phyloP scores from a whole-genome alignment of 345 rosid genomes.

The Microcos paniculata region DNA sequence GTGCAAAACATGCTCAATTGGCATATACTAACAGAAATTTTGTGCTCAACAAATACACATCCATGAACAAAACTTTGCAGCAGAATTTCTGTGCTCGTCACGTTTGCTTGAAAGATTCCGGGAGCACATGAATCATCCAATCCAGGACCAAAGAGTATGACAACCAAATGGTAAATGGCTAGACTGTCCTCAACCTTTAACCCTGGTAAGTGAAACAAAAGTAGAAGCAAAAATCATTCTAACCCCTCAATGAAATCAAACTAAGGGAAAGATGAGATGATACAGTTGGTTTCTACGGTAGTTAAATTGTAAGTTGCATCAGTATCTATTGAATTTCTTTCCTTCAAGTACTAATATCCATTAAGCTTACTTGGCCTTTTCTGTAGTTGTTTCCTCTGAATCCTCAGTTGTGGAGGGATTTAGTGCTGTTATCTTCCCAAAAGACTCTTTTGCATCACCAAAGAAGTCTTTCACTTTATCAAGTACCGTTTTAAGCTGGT shows the following conservation, averaged over 20 bases:
- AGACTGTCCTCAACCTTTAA: constrained; percentile 28
- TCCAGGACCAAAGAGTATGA: constrained; percentile 2
- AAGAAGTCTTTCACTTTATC: constrained; percentile 89
- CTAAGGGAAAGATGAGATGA: background rate
- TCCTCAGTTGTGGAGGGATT: constrained; percentile 43
- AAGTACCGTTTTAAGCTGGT: constrained; percentile 82
- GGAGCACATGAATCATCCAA: constrained; percentile 7
- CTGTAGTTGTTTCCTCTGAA: constrained; percentile 47
- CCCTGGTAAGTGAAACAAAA: constrained; percentile 24
- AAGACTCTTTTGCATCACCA: constrained; percentile 90
- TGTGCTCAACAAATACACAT: constrained; percentile 7
- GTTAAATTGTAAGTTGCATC: background rate
- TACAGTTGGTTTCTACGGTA: background rate
- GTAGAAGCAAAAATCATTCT: background rate
- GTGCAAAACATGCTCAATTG: background rate
- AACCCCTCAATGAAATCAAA: background rate
- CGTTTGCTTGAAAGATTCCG: background rate
- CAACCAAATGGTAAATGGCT: background rate
- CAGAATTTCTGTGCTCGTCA: background rate
- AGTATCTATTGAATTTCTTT: background rate
- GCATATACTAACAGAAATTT: background rate
- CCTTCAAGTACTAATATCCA: background rate
- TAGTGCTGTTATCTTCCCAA: constrained; percentile 68
- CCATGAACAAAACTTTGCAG: constrained; percentile 22
- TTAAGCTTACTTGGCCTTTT: constrained; percentile 52